Evolutionary conservation across 768 basidiomycete species (phyloP).

Genomic region (Dendrothele bispora): DNA sequence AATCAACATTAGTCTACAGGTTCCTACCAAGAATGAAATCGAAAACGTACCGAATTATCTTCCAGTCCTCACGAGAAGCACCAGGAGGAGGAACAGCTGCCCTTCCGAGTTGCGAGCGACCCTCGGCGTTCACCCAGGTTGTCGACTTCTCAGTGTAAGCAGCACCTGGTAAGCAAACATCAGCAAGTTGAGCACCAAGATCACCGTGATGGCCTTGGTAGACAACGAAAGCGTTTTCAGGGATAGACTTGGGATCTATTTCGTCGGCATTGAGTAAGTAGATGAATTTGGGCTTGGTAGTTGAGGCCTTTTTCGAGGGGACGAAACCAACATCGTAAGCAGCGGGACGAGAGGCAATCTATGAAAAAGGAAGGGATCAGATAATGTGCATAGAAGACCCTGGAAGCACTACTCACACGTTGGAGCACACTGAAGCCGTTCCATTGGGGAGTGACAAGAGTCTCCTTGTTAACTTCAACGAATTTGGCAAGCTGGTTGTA

Average conservation of each 20-base stretch:
- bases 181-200: slow-evolving; percentile 94
- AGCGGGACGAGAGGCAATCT: slow-evolving; percentile 91
- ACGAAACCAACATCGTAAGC: slow-evolving; percentile 95
- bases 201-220: slow-evolving; percentile 99
- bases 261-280: slow-evolving; percentile 98
- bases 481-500: slow-evolving; percentile 79
- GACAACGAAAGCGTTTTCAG: slow-evolving; percentile 91
- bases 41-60: slow-evolving; percentile 76
- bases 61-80: slow-evolving; percentile 95
- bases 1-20: background rate
- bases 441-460: slow-evolving; percentile 87
- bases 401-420: slow-evolving; percentile 55
- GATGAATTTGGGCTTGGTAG: slow-evolving; percentile 86
- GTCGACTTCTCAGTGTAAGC: slow-evolving; percentile 90
- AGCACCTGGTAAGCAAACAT: slow-evolving; percentile 88
- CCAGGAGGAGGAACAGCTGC: slow-evolving; percentile 95
- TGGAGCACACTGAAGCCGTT: slow-evolving; percentile 93
- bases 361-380: slow-evolving; percentile 5
- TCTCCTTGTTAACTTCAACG: slow-evolving; percentile 74
- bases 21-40: background rate
- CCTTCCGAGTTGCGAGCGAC: slow-evolving; percentile 85
- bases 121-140: slow-evolving; percentile 98
- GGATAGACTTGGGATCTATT: slow-evolving; percentile 83
- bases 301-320: slow-evolving; percentile 75
- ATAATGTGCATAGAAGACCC: slow-evolving; percentile 1